A percentile compares a stretch with the other conserved stretches of the same genome.
These are phyloP conservation scores for Stemphylium beticola DNA, from an alignment of 2,329 filamentous ascomycete species.

Conservation along the genomic window DNA sequence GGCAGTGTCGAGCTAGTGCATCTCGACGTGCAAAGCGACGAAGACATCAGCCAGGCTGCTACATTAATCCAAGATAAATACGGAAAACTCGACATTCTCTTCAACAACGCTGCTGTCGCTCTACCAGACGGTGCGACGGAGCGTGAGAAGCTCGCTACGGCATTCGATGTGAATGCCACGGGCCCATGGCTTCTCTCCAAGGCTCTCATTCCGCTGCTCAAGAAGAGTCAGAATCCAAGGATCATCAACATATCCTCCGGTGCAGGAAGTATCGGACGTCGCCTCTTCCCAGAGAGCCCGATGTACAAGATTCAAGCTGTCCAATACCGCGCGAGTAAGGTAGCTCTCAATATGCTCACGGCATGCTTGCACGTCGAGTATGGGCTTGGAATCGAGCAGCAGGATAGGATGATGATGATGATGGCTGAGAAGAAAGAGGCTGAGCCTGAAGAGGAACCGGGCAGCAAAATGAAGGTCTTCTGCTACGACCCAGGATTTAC, in stretches of 20 bases:
- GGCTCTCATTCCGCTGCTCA: constrained; percentile 24
- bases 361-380: constrained; percentile 42
- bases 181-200: constrained; percentile 36
- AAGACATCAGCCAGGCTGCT: constrained; percentile 50
- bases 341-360: constrained; percentile 50
- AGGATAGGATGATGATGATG: background rate
- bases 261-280: constrained; percentile 41
- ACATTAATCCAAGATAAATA: constrained; percentile 30
- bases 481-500: constrained; percentile 50
- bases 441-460: constrained; percentile 6
- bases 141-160: constrained; percentile 31
- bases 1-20: constrained; percentile 47
- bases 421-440: background rate
- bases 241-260: constrained; percentile 49
- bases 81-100: constrained; percentile 47
- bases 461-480: constrained; percentile 44
- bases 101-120: constrained; percentile 50
- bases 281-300: constrained; percentile 31
- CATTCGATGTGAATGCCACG: constrained; percentile 40
- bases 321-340: constrained; percentile 48
- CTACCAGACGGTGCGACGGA: constrained; percentile 21
- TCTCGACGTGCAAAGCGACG: constrained; percentile 54
- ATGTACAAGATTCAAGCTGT: constrained; percentile 36
- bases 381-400: constrained; percentile 21
- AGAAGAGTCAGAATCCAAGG: constrained; percentile 26